Evolutionary conservation across 768 basidiomycete species (phyloP), one percentile per base, ranked within the genome.

Genomic region (Pisolithus albus): DNA sequence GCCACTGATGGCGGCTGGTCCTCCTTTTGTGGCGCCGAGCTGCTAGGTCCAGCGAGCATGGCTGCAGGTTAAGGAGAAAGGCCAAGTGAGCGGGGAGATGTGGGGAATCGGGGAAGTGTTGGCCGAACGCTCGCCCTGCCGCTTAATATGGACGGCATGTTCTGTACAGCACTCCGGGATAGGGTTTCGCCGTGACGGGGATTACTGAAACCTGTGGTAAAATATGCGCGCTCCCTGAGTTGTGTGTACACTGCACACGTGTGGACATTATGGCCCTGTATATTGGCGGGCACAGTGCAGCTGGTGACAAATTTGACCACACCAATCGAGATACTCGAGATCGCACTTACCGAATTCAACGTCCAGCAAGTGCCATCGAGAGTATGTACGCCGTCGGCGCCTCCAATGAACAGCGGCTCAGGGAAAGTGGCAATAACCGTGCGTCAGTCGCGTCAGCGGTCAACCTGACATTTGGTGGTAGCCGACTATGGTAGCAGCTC

Each of bases 1-100:
- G 78, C 80, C 68, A 74, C 75, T 7, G 63, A 62, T 24, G 61
- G 53, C 26, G 61, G 34, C 39, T 55, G 56, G 46, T 52, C 47
- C 6, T 52, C 54, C 40, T 53, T 50, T 40, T 54, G 51, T 38
- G 57, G 37, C 28, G 52, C 43, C 15, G 59, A 57, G 30, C 56
- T 46, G 36, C 58, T 49, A 18, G 66, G 52, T 44, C 52, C 47
- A 9, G 57, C 58, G 58, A 60, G 61, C 44, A 19, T 48, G 11
- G 52, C 49, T 34, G 36, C 52, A 36, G 43, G 44, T 41, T 41
- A 28, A 41, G 36, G 36, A 52, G 37, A 50, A 43, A 34, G 42
- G 26, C 2, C 8, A 26, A 16, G 26, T 18, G 15, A 13, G 13
- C 43, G 26, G 28, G 16, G 9, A 6, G 24, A 45, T 18, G 43